Evolutionary conservation across 225 moss, liverwort and hornwort genomes (phyloP), one percentile per base, ranked within the genome.

Genomic region (Straminergon stramineum): DNA sequence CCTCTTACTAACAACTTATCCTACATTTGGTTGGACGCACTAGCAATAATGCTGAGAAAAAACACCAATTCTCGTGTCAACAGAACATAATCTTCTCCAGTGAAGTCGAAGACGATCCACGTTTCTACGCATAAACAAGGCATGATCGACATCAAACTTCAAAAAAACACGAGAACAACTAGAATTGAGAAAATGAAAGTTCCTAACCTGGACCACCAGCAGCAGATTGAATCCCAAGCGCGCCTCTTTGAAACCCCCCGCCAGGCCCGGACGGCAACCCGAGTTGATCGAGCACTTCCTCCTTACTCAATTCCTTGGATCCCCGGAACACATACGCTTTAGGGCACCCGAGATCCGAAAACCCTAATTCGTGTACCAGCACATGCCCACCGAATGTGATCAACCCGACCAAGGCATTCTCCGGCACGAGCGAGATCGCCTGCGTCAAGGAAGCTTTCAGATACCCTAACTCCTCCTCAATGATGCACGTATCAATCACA

Each of bases 291-390:
- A 97, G 94, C 78, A 99, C 96, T 89, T 97, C 96, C 89, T 97
- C 99, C 92, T 95, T 96, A 21, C 93, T 95, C 75, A 99, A 94
- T 88, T 97, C 99, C 93, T 97, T 99, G 71, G 96, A 95, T 86
- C 99, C 99, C 37, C 99, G 96, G 82, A 99, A 99, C 21, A 97
- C 96, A 37, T 95, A 99, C 41, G 97, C 95, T 91, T 97, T 99
- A 60, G 99, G 95, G 90, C 97, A 99, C 53, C 93, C 93, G n/a
- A 91, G 85, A 82, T 99, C 99, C 37, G 94, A 82, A 87, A 99
- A 99, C 92, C 99, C 97, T 92, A 99, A 94, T 94, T 99, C 97
- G 79, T 99, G 99, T 77, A 99, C 99, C 90, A 95, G 97, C 48
- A 99, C 99, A 89, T 97, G 97, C 27, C 95, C 96, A 31, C 99